A percentile compares a stretch with the other conserved stretches of the same genome.
phyloP scores from a whole-genome alignment of 2,329 filamentous ascomycete genomes.

The Ophiostoma novo-ulmi region DNA sequence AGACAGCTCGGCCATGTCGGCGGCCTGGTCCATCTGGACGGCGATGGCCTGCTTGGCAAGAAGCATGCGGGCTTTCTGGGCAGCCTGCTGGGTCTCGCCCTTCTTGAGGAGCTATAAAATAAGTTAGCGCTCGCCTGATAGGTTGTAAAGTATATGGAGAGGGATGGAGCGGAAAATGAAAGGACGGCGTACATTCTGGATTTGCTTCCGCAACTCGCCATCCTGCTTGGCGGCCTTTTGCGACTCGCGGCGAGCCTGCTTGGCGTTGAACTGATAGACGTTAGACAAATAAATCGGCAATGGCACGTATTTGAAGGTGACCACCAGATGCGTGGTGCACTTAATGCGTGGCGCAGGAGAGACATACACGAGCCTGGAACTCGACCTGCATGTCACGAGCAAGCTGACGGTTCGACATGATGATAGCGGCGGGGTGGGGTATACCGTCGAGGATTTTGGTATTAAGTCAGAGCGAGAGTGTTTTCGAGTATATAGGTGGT shows the following conservation, averaged over 20 bases:
- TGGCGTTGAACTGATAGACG: constrained; percentile 51
- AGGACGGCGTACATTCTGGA: constrained; percentile 44
- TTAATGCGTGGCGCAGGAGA: not conserved
- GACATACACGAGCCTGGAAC: constrained; percentile 52
- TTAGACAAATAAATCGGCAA: not conserved
- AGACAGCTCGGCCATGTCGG: constrained; percentile 58
- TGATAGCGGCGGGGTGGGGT: constrained; percentile 27
- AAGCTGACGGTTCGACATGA: constrained; percentile 55
- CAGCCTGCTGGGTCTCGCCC: constrained; percentile 58
- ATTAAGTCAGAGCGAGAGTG: not conserved
- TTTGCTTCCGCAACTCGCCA: constrained; percentile 57
- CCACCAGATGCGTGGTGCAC: not conserved
- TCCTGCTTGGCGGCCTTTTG: constrained; percentile 58
- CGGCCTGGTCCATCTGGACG: constrained; percentile 59
- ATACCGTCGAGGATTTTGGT: not conserved
- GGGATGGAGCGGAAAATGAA: too few relatives aligned
- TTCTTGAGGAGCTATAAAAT: constrained; percentile 50
- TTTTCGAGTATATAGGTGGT: not conserved
- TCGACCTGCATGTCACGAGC: constrained; percentile 59
- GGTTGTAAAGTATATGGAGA: too few relatives aligned
- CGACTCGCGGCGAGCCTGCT: constrained; percentile 57
- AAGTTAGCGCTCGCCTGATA: not conserved
- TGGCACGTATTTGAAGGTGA: not conserved
- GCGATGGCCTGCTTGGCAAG: constrained; percentile 58
- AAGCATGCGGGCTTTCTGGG: constrained; percentile 59